Base-by-base conservation (phyloP, 192 early-diverging fungal species). In the Podila verticillata region DNA sequence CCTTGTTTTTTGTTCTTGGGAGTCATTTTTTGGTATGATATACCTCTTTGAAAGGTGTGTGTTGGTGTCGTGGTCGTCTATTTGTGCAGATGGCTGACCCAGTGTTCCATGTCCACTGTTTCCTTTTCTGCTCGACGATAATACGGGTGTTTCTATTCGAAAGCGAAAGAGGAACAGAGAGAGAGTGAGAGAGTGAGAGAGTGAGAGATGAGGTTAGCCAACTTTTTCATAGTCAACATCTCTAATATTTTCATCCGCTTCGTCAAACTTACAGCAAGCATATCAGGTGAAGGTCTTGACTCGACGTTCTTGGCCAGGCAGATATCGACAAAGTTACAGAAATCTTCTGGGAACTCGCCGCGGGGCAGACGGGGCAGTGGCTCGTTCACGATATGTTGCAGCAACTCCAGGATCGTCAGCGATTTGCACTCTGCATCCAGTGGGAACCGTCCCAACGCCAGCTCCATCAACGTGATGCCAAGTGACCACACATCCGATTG, bases 381-480 rank as follows among this genome's bases (percentile, higher is more conserved):
- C 70, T 98, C 95, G 72, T 95, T 92, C 4, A 93, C 92, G 73
- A 99, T 96, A 66, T 93, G 95, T 77, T 96, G 93, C 61, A 99
- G 88, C 72, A 99, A 85, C 63, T 99, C 98, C 82, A 99, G 95
- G 30, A 96, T 92, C 7, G 94, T 90, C 82, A 94, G 66, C 22
- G 88, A 83, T 73, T 86, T 89, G 51, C 87, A 84, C 58, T 92
- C 93, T 61, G 90, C 87, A 57, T 89, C 89, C 66, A 93, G 79
- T 22, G 93, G 93, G 73, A 91, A 94, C 59, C 88, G 78, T 63
- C 93, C 93, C 51, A 94, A 74, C 0, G 92, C 93, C 73, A 95
- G 83, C 72, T 95, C 93, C 89, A 95, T 92, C 61, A 94, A 81
- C 5, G 92, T 93, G 58, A 94, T 87, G n/a, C 93, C 93, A 51